phyloP scores from a whole-genome alignment of 306 rosid species.

The Macrotyloma uniflorum region DNA sequence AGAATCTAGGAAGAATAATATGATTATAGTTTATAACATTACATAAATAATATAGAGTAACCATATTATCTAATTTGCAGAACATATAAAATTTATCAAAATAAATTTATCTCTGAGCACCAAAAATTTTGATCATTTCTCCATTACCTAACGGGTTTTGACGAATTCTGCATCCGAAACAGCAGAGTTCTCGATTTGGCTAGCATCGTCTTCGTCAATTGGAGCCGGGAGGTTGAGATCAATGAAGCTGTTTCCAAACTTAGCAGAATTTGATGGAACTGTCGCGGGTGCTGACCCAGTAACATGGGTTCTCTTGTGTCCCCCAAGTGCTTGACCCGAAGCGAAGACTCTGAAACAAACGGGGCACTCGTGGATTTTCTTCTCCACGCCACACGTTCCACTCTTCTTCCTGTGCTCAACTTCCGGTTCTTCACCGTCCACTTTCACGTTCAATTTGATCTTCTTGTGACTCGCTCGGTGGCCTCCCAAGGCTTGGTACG shows the following conservation, averaged over 20 bases:
- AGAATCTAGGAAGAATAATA: constrained; percentile 39
- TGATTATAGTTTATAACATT: background rate
- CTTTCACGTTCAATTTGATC: constrained; percentile 41
- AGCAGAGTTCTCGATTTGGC: constrained; percentile 82
- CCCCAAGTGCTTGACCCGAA: constrained; percentile 98
- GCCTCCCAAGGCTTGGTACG: constrained; percentile 93
- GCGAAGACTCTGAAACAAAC: constrained; percentile 87
- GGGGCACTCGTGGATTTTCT: constrained; percentile 79
- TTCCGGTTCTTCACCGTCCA: background rate
- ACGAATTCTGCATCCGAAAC: constrained; percentile 86
- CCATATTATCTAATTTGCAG: constrained; percentile 34
- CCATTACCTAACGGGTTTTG: constrained; percentile 22
- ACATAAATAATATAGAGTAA: constrained; percentile 27
- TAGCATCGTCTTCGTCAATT: constrained; percentile 65
- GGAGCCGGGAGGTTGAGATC: constrained; percentile 99
- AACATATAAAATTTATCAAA: constrained; percentile 24
- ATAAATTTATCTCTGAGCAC: background rate
- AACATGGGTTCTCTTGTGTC: constrained; percentile 95
- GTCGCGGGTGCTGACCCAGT: constrained; percentile 40
- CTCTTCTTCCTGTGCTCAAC: constrained; percentile 24
- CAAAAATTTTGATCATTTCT: background rate
- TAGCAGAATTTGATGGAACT: constrained; percentile 16
- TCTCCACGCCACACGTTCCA: constrained; percentile 43
- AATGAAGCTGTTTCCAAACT: constrained; percentile 51
- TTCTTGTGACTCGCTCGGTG: constrained; percentile 97